Conservation (phyloP, 768 basidiomycete species). For the Tricholoma matsutake region DNA sequence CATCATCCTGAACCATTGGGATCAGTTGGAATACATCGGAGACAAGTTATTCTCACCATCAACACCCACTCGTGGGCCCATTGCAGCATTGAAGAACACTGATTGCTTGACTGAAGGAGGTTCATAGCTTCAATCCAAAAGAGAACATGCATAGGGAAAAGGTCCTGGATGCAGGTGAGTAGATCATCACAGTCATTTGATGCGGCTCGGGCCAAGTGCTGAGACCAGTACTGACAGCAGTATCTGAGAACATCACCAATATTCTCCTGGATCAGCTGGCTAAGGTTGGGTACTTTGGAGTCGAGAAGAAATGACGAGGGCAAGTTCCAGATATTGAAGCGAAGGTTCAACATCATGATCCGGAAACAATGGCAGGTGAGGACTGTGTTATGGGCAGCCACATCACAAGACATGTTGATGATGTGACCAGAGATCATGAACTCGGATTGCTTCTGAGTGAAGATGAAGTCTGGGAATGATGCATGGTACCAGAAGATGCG, state of each 20-base stretch:
- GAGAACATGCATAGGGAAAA: constrained; percentile 17
- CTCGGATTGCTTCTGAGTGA: no score
- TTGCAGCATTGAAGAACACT: constrained; percentile 18
- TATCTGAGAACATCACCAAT: constrained; percentile 1
- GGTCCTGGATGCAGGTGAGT: not conserved
- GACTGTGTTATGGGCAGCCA: constrained; percentile 6
- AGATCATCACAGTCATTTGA: not conserved
- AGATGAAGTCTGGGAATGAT: constrained; percentile 23
- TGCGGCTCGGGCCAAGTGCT: not conserved
- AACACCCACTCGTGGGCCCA: constrained; percentile 2
- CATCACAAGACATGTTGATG: constrained; percentile 11
- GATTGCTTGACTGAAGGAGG: constrained; percentile 13
- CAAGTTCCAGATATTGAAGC: constrained; percentile 21
- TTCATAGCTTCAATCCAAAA: constrained; percentile 30
- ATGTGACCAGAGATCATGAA: constrained; percentile 12
- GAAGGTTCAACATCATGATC: constrained; percentile 15
- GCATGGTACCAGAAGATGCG: constrained; percentile 19
- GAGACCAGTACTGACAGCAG: constrained; percentile 3
- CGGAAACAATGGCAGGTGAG: constrained; percentile 16
- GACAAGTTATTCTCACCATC: not conserved
- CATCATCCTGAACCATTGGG: not conserved
- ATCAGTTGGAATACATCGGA: not conserved
- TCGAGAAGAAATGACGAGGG: constrained; percentile 16
- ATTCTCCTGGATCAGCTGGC: constrained; percentile 6
- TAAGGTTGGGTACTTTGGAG: constrained; percentile 2